Evolutionary conservation across 331 rosid species (phyloP), one percentile per base, ranked within the genome.

Genomic region (Quercus tomentella): DNA sequence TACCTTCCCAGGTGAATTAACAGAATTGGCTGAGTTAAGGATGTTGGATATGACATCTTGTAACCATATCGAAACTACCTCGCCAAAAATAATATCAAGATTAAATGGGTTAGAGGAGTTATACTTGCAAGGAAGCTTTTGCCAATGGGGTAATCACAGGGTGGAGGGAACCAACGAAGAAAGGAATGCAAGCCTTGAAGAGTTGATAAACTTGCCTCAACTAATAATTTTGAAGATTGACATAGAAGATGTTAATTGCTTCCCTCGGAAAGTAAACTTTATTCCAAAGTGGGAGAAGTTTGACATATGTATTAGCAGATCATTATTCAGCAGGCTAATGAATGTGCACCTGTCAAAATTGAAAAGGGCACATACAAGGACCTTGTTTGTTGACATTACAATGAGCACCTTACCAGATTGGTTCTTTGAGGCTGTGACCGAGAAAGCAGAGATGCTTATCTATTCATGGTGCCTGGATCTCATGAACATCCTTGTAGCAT

Each of bases 201-300:
- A 2, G 31, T n/a, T 35, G 56, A 37, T 16, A 6, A 16, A 43
- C 51, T 43, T 43, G 35, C 21, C 79, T 60, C 2, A 33, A 8
- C 21, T 45, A 57, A 25, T 25, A 57, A 21, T 55, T 57, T 60
- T 18, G 3, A 43, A 35, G 17, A 37, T 1, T 43, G 51, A 9
- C 12, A 43, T 43, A 7, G 51, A 43, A 43, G 16, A 21, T n/a
- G 70, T 11, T 35, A 45, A 56, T n/a, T 25, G 60, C 35, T 54
- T 78, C 11, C 81, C 76, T 2, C 4, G n/a, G 15, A 56, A 37
- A 7, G 15, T 69, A 3, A 33, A 16, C 11, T 31, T 5, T 21
- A 15, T 7, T 70, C 81, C 81, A 23, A 70, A 25, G 5, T 37
- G 81, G 76, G 28, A 14, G 63, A 78, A 57, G 9, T 78, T 70